phyloP scores from a whole-genome alignment of 768 basidiomycete genomes.

The Agaricus subrufescens region DNA sequence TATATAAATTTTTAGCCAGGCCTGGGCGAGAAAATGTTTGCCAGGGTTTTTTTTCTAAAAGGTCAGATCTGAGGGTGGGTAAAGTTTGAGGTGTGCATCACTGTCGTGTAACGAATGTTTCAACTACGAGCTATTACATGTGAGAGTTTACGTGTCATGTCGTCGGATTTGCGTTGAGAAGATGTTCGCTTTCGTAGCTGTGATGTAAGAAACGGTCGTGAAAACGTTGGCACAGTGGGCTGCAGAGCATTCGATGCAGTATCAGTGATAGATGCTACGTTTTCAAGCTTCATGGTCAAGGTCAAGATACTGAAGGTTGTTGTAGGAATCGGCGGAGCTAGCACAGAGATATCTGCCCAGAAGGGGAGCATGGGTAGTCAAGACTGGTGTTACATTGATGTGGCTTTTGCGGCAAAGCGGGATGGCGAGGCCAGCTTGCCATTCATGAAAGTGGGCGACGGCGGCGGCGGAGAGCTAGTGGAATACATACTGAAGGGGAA shows the following conservation, averaged over 20 bases:
- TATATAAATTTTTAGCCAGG: too few relatives aligned
- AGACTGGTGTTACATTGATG: constrained; percentile 97
- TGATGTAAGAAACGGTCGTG: constrained; percentile 97
- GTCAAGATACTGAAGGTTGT: constrained; percentile 98
- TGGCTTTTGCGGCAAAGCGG: constrained; percentile 93
- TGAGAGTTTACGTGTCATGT: constrained; percentile 99
- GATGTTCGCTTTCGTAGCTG: constrained; percentile 93
- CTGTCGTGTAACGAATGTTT: too few relatives aligned
- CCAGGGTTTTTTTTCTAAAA: too few relatives aligned
- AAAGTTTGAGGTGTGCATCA: constrained; percentile 99
- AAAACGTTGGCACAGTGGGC: constrained; percentile 97
- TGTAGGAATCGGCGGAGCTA: constrained; percentile 98
- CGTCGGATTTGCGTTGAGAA: constrained; percentile 95
- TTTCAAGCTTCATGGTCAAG: constrained; percentile 99
- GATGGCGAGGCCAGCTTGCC: constrained; percentile 97
- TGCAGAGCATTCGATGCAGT: constrained; percentile 95
- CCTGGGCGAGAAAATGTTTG: too few relatives aligned
- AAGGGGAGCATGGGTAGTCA: constrained; percentile 97
- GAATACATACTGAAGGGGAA: constrained; percentile 65
- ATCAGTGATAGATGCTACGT: constrained; percentile 95
- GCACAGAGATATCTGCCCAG: constrained; percentile 98
- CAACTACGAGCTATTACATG: too few relatives aligned
- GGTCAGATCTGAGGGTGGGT: too few relatives aligned
- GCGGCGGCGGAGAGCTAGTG: constrained; percentile 82
- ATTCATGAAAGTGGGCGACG: constrained; percentile 98